Percentiles rank a stretch among this genome's conserved stretches.
These are phyloP conservation scores for Leccinum broughii DNA, from an alignment of 768 basidiomycete species.

Conservation along the genomic window DNA sequence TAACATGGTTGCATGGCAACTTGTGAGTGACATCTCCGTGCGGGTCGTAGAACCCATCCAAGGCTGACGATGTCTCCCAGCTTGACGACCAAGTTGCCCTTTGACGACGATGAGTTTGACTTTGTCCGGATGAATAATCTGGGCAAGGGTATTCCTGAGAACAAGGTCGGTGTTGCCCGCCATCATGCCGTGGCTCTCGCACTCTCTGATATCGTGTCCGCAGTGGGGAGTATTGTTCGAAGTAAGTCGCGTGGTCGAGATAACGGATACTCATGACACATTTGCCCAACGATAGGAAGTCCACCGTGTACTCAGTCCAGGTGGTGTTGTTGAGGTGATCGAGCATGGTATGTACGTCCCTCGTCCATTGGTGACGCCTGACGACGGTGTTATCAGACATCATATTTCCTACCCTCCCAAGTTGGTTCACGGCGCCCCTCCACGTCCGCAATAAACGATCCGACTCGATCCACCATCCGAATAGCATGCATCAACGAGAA, in stretches of 20 bases:
- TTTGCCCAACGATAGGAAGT: constrained; percentile 55
- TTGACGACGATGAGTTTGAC: constrained; percentile 82
- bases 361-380: neutral
- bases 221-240: constrained; percentile 72
- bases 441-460: constrained; percentile 50
- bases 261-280: constrained; percentile 4
- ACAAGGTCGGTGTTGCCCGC: constrained; percentile 47
- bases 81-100: constrained; percentile 73
- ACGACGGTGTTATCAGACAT: constrained; percentile 49
- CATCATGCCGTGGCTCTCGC: neutral
- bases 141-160: constrained; percentile 70
- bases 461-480: constrained; percentile 52
- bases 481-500: constrained; percentile 40
- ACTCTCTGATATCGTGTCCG: constrained; percentile 7
- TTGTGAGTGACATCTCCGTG: constrained; percentile 50
- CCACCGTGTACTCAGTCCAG: constrained; percentile 65
- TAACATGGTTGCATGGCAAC: constrained; percentile 76
- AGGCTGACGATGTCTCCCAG: constrained; percentile 34
- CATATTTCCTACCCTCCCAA: constrained; percentile 71
- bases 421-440: constrained; percentile 75
- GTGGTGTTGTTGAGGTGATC: constrained; percentile 68
- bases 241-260: constrained; percentile 35
- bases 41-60: neutral
- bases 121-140: constrained; percentile 72
- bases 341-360: constrained; percentile 59